Percentiles rank a stretch among this genome's conserved stretches.
phyloP scores from a whole-genome alignment of 495 filamentous ascomycete species.

The Lophium mytilinum region DNA sequence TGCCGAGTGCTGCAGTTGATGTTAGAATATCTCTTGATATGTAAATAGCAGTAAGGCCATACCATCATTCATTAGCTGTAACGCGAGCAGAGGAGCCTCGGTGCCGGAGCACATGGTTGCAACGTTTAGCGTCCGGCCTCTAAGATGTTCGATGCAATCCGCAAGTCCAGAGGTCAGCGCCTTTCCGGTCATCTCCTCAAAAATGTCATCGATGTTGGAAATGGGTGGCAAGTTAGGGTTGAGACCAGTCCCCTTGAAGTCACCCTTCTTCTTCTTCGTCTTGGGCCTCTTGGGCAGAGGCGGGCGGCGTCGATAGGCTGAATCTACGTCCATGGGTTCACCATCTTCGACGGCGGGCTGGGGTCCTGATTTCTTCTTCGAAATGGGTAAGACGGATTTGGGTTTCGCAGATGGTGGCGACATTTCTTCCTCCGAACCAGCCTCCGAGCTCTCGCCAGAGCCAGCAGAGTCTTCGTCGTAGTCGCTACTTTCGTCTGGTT shows the following conservation, averaged over 20 bases:
- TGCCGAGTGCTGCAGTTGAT: conserved; percentile 26
- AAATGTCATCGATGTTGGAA: conserved; percentile 42
- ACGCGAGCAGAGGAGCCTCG: conserved; percentile 64
- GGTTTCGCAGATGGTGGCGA: too few relatives aligned
- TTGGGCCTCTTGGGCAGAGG: neutral
- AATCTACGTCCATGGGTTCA: too few relatives aligned
- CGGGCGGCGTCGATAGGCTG: too few relatives aligned
- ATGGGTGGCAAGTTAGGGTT: conserved; percentile 38
- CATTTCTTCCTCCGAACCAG: too few relatives aligned
- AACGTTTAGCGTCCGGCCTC: conserved; percentile 45
- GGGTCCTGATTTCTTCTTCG: neutral
- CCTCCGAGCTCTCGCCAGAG: too few relatives aligned
- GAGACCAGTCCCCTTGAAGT: neutral
- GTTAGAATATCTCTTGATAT: neutral
- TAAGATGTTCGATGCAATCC: conserved; percentile 33
- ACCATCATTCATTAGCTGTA: conserved; percentile 46
- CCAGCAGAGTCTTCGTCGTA: too few relatives aligned
- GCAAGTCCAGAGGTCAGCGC: conserved; percentile 35
- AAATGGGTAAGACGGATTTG: too few relatives aligned
- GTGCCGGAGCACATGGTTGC: conserved; percentile 81
- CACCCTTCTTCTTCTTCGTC: neutral
- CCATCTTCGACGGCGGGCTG: neutral
- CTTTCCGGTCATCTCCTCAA: conserved; percentile 37
- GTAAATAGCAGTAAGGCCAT: conserved; percentile 17
- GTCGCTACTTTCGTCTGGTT: too few relatives aligned